A percentile compares a stretch with the other conserved stretches of the same genome.
Conservation (phyloP, 2,329 filamentous ascomycete species). For the Colletotrichum magnum region DNA sequence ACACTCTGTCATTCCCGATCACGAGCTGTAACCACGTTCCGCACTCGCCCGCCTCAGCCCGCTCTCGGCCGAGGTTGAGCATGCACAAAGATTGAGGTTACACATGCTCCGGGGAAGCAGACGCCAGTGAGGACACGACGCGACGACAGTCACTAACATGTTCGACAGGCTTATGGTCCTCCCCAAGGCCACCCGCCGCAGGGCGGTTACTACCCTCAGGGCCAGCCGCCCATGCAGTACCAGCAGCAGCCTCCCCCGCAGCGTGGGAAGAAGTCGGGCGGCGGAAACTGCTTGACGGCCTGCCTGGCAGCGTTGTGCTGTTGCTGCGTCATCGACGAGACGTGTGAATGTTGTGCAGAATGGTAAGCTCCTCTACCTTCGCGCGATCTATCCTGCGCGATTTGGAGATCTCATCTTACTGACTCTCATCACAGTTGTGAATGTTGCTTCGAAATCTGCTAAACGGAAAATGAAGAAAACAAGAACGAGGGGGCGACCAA, state of each 20-base stretch:
- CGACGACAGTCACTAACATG: constrained; percentile 15
- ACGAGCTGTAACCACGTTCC: not conserved
- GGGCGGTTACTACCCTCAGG: constrained; percentile 50
- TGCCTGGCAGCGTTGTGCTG: constrained; percentile 65
- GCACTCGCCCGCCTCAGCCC: not conserved
- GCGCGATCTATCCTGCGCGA: not conserved
- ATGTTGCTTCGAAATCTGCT: constrained; percentile 49
- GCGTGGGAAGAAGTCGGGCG: constrained; percentile 47
- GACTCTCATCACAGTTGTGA: constrained; percentile 49
- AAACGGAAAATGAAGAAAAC: constrained; percentile 14
- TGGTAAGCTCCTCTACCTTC: constrained; percentile 49
- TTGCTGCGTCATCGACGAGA: constrained; percentile 65
- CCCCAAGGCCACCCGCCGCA: constrained; percentile 48
- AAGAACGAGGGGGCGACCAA: not conserved
- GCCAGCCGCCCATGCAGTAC: constrained; percentile 60
- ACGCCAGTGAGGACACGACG: too few species aligned
- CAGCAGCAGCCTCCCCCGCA: constrained; percentile 52
- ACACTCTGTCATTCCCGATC: not conserved
- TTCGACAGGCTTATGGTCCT: constrained; percentile 48
- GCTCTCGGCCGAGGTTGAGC: not conserved
- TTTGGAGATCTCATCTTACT: not conserved
- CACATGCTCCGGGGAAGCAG: too few species aligned
- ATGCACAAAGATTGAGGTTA: not conserved
- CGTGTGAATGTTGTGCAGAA: constrained; percentile 60
- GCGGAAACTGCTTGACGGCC: constrained; percentile 59